phyloP scores from a whole-genome alignment of 768 basidiomycete genomes.

The Tylopilus plumbeoviolaceoides region DNA sequence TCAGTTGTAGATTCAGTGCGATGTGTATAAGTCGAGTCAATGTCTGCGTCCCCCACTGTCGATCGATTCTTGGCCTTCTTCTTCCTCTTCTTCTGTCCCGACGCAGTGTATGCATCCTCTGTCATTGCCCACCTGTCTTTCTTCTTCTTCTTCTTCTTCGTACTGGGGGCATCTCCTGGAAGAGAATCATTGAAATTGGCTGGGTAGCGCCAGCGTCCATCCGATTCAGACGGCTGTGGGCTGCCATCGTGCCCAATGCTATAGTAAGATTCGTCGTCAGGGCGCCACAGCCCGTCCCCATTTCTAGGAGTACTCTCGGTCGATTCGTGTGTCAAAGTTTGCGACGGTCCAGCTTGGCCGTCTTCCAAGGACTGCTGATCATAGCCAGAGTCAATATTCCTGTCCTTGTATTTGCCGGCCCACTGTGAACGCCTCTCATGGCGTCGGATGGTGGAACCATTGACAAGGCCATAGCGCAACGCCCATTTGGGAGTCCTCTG shows the following conservation, averaged over 20 bases:
- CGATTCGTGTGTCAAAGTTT: slow-evolving; percentile 9
- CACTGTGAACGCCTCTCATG: slow-evolving; percentile 81
- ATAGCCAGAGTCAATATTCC: slow-evolving; percentile 63
- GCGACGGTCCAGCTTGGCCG: slow-evolving; percentile 53
- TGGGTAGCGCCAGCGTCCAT: slow-evolving; percentile 76
- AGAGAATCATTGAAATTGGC: slow-evolving; percentile 71
- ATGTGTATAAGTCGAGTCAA: slow-evolving; percentile 31
- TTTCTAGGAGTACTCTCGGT: slow-evolving; percentile 18
- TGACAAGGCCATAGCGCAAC: slow-evolving; percentile 83
- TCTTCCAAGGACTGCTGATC: slow-evolving; percentile 74
- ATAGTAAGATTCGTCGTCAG: slow-evolving; percentile 77
- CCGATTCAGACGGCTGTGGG: slow-evolving; percentile 32
- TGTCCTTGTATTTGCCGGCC: slow-evolving; percentile 83
- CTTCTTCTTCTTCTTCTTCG: slow-evolving; percentile 52
- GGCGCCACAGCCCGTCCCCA: slow-evolving; percentile 61
- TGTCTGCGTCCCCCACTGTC: slow-evolving; percentile 34
- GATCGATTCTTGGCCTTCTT: slow-evolving; percentile 56
- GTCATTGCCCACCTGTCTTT: slow-evolving; percentile 86
- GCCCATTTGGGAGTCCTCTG: slow-evolving; percentile 96
- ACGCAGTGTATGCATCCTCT: slow-evolving; percentile 68
- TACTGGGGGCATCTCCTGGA: slow-evolving; percentile 37
- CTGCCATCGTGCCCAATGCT: slow-evolving; percentile 37
- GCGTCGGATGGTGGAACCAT: slow-evolving; percentile 72
- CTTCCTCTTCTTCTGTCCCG: slow-evolving; percentile 54
- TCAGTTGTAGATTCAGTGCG: slow-evolving; percentile 39